Evolutionary conservation across 805 yeast species (phyloP).

Genomic region (Spathaspora sp.): DNA sequence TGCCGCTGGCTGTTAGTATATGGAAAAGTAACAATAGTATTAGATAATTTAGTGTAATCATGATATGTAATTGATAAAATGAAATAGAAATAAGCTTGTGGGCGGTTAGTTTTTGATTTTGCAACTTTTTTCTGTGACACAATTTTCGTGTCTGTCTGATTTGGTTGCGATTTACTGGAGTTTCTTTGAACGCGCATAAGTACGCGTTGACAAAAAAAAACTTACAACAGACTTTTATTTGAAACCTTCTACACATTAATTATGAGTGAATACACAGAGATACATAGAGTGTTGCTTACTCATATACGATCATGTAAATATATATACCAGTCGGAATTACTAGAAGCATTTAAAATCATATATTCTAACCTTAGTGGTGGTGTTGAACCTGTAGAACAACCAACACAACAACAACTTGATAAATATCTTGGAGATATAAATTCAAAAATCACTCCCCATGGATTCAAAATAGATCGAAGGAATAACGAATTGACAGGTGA

Average conservation of each 20-base stretch:
- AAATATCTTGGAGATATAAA: slow-evolving; percentile 26
- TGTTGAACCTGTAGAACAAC: background rate
- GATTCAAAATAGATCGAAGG: slow-evolving; percentile 40
- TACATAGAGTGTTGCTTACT: slow-evolving; percentile 23
- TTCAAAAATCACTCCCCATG: slow-evolving; percentile 28
- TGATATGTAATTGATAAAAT: too few relatives aligned
- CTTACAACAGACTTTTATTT: background rate
- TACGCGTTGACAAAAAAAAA: background rate
- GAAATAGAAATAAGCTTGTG: too few relatives aligned
- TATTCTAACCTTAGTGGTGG: slow-evolving; percentile 5
- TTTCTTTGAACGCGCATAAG: background rate
- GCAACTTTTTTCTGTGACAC: background rate
- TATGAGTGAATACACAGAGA: slow-evolving; percentile 5
- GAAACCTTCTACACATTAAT: background rate
- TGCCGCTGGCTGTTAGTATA: background rate
- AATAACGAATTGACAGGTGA: slow-evolving; percentile 32
- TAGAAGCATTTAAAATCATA: slow-evolving; percentile 18
- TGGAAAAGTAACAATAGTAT: background rate
- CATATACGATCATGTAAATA: slow-evolving; percentile 24
- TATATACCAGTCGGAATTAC: slow-evolving; percentile 16
- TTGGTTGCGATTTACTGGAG: too few relatives aligned
- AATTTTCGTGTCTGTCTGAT: background rate
- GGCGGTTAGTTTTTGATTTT: background rate
- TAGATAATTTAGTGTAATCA: background rate
- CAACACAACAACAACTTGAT: slow-evolving; percentile 8